Percentiles rank a stretch among this genome's conserved stretches.
Conservation (phyloP, 768 basidiomycete genomes). For the Pulveroboletus sp. region DNA sequence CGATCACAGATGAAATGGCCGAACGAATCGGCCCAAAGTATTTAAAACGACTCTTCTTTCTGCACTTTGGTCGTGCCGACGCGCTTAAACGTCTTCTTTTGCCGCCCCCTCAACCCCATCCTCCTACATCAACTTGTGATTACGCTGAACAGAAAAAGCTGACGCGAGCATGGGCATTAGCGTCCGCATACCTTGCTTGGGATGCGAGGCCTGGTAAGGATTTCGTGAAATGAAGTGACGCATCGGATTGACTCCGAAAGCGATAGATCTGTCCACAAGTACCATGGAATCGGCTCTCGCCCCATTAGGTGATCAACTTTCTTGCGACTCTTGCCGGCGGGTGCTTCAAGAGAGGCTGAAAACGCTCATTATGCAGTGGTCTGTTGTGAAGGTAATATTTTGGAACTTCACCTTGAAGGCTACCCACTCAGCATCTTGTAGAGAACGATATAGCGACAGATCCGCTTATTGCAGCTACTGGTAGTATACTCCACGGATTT, state of each 20-base stretch:
- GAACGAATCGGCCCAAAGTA: constrained; percentile 70
- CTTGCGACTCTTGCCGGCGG: constrained; percentile 64
- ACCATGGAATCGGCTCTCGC: constrained; percentile 69
- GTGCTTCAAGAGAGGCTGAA: constrained; percentile 64
- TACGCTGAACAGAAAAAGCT: constrained; percentile 75
- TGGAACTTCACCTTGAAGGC: background rate
- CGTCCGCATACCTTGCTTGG: constrained; percentile 80
- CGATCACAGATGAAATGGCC: constrained; percentile 67
- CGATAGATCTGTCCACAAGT: constrained; percentile 64
- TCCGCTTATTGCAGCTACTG: too few species aligned
- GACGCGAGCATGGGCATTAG: constrained; percentile 77
- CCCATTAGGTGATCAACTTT: constrained; percentile 64
- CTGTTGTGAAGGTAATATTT: constrained; percentile 61
- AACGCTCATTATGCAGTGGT: constrained; percentile 70
- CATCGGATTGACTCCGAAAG: constrained; percentile 1
- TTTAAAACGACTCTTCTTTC: constrained; percentile 75
- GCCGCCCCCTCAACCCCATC: constrained; percentile 70
- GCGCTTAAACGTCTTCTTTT: constrained; percentile 76
- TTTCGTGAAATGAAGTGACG: background rate
- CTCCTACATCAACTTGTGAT: constrained; percentile 66
- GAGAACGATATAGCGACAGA: constrained; percentile 50
- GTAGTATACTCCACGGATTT: too few species aligned
- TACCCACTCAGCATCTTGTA: constrained; percentile 23
- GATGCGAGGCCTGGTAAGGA: constrained; percentile 71
- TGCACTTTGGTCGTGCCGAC: constrained; percentile 79